phyloP scores from a whole-genome alignment of 129 eudicot species.

The Tagetes erecta region DNA sequence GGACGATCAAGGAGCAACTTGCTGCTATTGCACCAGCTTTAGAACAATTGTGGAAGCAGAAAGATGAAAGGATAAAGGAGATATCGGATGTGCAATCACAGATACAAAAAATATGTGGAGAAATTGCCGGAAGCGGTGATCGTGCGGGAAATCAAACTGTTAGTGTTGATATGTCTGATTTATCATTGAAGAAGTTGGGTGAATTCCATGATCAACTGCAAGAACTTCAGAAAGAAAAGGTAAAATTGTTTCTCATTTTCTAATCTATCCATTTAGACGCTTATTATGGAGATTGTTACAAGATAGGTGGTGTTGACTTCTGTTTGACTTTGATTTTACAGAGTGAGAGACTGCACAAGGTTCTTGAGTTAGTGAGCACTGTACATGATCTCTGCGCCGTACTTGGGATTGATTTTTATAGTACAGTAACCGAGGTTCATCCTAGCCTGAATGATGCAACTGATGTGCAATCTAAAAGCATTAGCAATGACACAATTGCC shows the following conservation, averaged over 20 bases:
- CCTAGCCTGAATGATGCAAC: slow-evolving; percentile 57
- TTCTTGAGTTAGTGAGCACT: slow-evolving; percentile 44
- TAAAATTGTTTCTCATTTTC: slow-evolving; percentile 23
- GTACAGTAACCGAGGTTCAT: slow-evolving; percentile 56
- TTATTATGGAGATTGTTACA: neutral
- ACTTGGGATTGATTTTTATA: slow-evolving; percentile 62
- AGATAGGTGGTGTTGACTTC: slow-evolving; percentile 9
- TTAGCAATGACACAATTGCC: slow-evolving; percentile 75
- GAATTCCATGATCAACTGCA: slow-evolving; percentile 70
- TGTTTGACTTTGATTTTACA: slow-evolving; percentile 34
- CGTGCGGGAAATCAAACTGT: slow-evolving; percentile 48
- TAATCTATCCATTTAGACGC: neutral
- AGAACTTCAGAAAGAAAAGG: slow-evolving; percentile 84
- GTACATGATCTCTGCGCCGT: slow-evolving; percentile 74
- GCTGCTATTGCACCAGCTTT: slow-evolving; percentile 56
- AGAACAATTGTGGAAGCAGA: slow-evolving; percentile 63
- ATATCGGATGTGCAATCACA: slow-evolving; percentile 58
- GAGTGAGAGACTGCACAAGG: slow-evolving; percentile 74
- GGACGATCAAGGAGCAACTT: slow-evolving; percentile 63
- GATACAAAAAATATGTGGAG: slow-evolving; percentile 60
- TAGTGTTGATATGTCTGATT: slow-evolving; percentile 54
- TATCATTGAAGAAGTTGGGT: slow-evolving; percentile 64
- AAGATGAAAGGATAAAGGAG: slow-evolving; percentile 65
- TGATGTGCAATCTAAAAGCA: slow-evolving; percentile 57
- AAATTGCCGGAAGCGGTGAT: slow-evolving; percentile 63